A percentile compares a stretch with the other conserved stretches of the same genome.
These are phyloP conservation scores for Globisporangium spiculum DNA, from an alignment of 352 stramenopile genomes.

Conservation along the genomic window DNA sequence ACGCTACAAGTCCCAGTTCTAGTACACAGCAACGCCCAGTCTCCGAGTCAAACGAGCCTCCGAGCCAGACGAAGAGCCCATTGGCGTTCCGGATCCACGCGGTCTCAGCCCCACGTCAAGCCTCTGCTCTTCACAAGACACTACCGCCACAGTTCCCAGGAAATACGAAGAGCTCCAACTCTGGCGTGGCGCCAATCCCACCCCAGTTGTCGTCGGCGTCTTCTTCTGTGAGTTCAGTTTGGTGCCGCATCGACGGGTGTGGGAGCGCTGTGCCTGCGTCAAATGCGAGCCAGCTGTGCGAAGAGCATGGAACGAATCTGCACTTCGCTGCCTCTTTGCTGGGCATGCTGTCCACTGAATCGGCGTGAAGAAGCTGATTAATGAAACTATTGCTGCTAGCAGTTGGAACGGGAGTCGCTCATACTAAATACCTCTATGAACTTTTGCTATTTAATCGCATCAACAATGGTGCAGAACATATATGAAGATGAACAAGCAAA, in stretches of 20 bases:
- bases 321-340: conserved; percentile 18
- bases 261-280: background rate
- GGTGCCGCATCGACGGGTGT: conserved; percentile 11
- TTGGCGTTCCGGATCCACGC: background rate
- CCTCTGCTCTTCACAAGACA: background rate
- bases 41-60: background rate
- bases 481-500: background rate
- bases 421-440: too few species aligned
- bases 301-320: conserved; percentile 17
- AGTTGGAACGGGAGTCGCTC: background rate
- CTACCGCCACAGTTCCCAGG: background rate
- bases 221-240: too few species aligned
- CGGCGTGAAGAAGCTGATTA: background rate
- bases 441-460: conserved; percentile 6
- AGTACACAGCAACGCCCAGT: background rate
- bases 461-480: background rate
- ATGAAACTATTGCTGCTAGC: background rate
- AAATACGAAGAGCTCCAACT: background rate
- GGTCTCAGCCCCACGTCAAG: too few species aligned
- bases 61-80: background rate
- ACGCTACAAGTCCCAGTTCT: background rate
- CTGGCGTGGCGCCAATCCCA: too few species aligned
- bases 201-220: background rate
- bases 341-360: conserved; percentile 11
- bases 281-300: conserved; percentile 10